Base-by-base conservation (phyloP, 805 yeast species). In the Wickerhamomyces bisporus region DNA sequence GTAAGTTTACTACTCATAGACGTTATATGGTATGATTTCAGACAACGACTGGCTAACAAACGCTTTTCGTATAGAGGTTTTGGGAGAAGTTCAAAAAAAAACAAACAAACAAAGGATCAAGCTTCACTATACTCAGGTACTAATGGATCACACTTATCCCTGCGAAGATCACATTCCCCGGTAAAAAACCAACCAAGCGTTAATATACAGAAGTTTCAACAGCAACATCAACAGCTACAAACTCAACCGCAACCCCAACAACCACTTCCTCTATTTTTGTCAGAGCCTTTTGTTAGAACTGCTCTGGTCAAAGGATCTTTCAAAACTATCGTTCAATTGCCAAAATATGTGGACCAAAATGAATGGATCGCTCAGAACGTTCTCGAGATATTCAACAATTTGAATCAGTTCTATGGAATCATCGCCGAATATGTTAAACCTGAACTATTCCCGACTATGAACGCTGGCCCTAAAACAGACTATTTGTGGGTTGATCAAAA, bases 291-390 rank as follows among this genome's bases (percentile, higher is more conserved):
- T 59, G 93, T 89, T 5, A 81, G 89, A 44, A 86, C 97, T 0
- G 95, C 98, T 0, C 66, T 93, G 26, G 98, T 94, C 15, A 93
- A 91, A 57, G 99, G 99, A 14, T 85, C 96, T 0, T 93, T 88
- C 66, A 88, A 86, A 55, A 89, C 98, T 1, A 93, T 93, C 47
- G 97, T 93, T 1, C 95, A 86, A 55, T 68, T 87, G 17, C 98
- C 99, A 15, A 87, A 86, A 56, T 91, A 91, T 56, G 97, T 94
- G 11, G 98, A 93, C 54, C 72, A 77, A 42, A 86, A 88, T 39
- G 99, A 93, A 60, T 93, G 99, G 99, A 69, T 93, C 14, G 96
- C 98, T 2, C 73, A 93, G 39, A 93, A 88, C 38, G 79, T 86
- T 6, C 89, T 89, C 61, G 98, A 93, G 61, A 76, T 86, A 48